Evolutionary conservation across 768 basidiomycete species (phyloP), one percentile per base, ranked within the genome.

Genomic region (Trametes sanguinea): DNA sequence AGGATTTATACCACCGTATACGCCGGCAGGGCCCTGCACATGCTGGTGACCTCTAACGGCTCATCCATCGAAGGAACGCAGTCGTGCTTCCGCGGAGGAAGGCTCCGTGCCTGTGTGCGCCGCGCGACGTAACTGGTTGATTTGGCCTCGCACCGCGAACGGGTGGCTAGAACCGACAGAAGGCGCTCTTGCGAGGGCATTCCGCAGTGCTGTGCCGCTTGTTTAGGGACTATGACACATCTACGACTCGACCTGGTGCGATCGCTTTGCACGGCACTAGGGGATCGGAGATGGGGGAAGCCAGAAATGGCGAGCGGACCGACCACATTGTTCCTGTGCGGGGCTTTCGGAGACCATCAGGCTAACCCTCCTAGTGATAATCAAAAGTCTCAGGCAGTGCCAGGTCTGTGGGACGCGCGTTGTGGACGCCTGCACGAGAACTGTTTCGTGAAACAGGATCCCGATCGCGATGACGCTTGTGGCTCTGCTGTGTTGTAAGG

Each of bases 1-100:
- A 56, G 61, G 55, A 64, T 68, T 63, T 68, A 68, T 66, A 68
- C 63, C 62, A 27, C 50, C 51, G 8, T 8, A 16, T 37, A 46
- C 30, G 35, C 47, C 43, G 22, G 17, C 32, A 35, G 9, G 22
- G 22, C 22, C 22, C 6, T 30, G 51, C 59, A 53, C 53, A 48
- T 33, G 51, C 37, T 45, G 50, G 44, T 27, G 6, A 29, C 33
- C 29, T 32, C 47, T 29, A 35, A 47, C 51, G 39, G 55, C 50
- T 52, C 61, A 52, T 37, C 35, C 43, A 52, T 56, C 55, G 50
- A 57, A 53, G 30, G 35, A 54, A 61, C 54, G 47, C 54, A 54
- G 48, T 51, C 54, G 54, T 40, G 9, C 46, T 27, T 32, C 60
- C 40, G 48, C 46, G 46, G 45, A 55, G 30, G 60, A 13, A 51